Evolutionary conservation across 352 stramenopile genomes (phyloP).

Genomic region (Pythium folliculosum): DNA sequence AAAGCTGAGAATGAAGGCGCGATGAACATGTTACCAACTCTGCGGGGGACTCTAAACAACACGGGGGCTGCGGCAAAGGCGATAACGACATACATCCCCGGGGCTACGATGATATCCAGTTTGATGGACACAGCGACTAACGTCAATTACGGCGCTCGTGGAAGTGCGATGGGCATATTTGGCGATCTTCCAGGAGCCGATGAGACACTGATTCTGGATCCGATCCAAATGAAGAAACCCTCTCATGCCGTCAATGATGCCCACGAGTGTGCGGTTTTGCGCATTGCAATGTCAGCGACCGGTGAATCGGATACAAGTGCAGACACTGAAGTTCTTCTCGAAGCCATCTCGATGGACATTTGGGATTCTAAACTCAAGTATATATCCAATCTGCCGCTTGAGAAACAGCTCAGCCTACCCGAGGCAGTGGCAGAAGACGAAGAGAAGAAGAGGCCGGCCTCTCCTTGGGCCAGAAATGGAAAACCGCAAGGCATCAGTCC

Average conservation of each 20-base stretch:
- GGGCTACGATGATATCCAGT: conserved; percentile 67
- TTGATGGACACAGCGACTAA: conserved; percentile 73
- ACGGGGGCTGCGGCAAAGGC: conserved; percentile 67
- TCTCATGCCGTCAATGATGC: conserved; percentile 30
- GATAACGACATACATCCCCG: conserved; percentile 74
- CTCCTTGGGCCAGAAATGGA: conserved; percentile 5
- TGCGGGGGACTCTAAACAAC: conserved; percentile 58
- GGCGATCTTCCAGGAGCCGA: conserved; percentile 57
- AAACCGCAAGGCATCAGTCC: not conserved
- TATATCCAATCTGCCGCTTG: conserved; percentile 71
- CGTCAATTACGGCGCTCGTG: conserved; percentile 44
- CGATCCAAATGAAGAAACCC: conserved; percentile 33
- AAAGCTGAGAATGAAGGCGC: conserved; percentile 33
- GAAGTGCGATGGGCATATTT: conserved; percentile 48
- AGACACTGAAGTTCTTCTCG: conserved; percentile 78
- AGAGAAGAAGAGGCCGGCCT: conserved; percentile 15
- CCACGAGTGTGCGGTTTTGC: conserved; percentile 68
- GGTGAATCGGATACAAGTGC: conserved; percentile 56
- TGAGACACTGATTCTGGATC: conserved; percentile 63
- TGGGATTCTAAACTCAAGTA: conserved; percentile 86
- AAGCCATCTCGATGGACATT: conserved; percentile 88
- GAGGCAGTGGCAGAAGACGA: conserved; percentile 31
- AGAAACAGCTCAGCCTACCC: conserved; percentile 62
- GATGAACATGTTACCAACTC: conserved; percentile 58
- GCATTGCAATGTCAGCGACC: conserved; percentile 80